Evolutionary conservation across 768 basidiomycete genomes (phyloP).

Genomic region (Xerocomellus chrysenteron): DNA sequence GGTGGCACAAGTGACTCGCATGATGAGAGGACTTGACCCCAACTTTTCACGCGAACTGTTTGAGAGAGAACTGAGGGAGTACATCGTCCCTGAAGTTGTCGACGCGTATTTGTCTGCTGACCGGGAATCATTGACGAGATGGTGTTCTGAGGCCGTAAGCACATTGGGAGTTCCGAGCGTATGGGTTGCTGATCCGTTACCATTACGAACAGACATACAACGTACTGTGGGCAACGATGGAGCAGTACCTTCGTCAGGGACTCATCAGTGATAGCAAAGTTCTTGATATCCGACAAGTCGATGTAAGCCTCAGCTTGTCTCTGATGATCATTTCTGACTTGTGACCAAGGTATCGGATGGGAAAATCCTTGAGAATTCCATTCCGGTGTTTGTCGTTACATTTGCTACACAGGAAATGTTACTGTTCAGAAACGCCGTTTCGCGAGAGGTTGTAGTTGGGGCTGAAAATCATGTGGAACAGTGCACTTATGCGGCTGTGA

Average conservation of each 20-base stretch:
- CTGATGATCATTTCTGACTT: slow-evolving; percentile 1
- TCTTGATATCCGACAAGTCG: slow-evolving; percentile 95
- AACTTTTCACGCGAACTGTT: slow-evolving; percentile 83
- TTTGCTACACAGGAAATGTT: slow-evolving; percentile 95
- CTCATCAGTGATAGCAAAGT: slow-evolving; percentile 91
- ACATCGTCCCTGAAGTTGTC: slow-evolving; percentile 96
- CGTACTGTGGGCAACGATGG: slow-evolving; percentile 98
- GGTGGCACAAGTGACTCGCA: slow-evolving; percentile 88
- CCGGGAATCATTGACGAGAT: slow-evolving; percentile 75
- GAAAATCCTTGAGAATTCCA: slow-evolving; percentile 85
- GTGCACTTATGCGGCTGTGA: slow-evolving; percentile 87
- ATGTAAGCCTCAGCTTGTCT: slow-evolving; percentile 53
- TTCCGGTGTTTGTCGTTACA: slow-evolving; percentile 88
- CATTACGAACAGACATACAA: slow-evolving; percentile 76
- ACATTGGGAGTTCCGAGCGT: not conserved
- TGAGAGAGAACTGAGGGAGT: slow-evolving; percentile 88
- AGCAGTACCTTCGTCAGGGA: slow-evolving; percentile 87
- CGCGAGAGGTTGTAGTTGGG: slow-evolving; percentile 83
- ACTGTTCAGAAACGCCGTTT: slow-evolving; percentile 86
- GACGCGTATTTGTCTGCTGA: slow-evolving; percentile 95
- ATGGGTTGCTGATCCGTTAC: not conserved
- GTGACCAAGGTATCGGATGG: slow-evolving; percentile 67
- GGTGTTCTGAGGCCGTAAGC: slow-evolving; percentile 95
- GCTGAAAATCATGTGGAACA: slow-evolving; percentile 91
- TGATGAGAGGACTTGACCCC: slow-evolving; percentile 89